These are phyloP conservation scores for Austropuccinia psidii DNA, from an alignment of 1,284 basidiomycete genomes.

Conservation along the genomic window DNA sequence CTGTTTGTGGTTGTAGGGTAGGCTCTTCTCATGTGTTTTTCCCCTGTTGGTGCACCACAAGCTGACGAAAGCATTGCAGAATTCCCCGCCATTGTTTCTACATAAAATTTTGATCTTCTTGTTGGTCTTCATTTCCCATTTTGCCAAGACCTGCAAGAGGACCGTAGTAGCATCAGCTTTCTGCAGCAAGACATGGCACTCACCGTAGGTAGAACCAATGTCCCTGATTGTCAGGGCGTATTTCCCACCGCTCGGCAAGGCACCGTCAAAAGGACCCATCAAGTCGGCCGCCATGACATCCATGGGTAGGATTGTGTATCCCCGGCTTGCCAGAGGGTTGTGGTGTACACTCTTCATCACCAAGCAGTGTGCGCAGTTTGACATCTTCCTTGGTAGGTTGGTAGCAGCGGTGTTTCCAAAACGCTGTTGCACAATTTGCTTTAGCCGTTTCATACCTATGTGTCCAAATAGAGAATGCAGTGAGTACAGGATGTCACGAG, in stretches of 20 bases:
- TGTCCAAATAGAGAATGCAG: too few species aligned
- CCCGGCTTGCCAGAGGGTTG: too few species aligned
- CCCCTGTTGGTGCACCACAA: background rate
- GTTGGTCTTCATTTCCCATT: background rate
- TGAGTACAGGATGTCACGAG: too few species aligned
- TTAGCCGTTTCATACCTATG: too few species aligned
- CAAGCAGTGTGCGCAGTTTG: too few species aligned
- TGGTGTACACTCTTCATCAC: too few species aligned
- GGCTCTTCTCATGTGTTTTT: background rate
- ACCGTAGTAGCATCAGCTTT: background rate
- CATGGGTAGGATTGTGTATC: too few species aligned
- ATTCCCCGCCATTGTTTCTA: background rate
- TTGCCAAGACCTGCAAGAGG: background rate
- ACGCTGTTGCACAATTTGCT: too few species aligned
- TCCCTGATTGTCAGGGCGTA: background rate
- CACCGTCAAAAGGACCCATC: background rate
- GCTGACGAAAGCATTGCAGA: background rate
- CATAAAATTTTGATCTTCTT: background rate
- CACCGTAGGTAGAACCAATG: background rate
- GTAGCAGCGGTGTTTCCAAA: too few species aligned
- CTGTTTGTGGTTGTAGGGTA: slow-evolving; percentile 5
- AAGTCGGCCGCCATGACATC: background rate
- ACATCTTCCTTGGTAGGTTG: too few species aligned
- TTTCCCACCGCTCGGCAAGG: background rate
- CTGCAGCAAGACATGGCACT: background rate